Evolutionary conservation across 371 early-diverging fungal species (phyloP).

Genomic region (Syncephalastrum sp.): DNA sequence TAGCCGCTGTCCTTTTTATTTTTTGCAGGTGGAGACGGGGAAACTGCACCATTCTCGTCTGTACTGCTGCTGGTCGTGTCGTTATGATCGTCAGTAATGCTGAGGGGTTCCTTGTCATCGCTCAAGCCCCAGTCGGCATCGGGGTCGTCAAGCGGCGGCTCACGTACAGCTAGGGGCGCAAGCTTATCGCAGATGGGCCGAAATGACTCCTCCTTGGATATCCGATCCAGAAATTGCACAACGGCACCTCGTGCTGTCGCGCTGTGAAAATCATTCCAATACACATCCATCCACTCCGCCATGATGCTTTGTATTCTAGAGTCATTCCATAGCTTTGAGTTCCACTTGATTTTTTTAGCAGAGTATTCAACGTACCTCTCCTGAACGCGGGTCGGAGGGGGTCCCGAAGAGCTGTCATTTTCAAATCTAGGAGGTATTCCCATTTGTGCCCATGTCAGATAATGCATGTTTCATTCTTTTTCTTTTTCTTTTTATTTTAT

Average conservation of each 20-base stretch:
- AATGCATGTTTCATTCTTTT: background rate
- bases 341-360: constrained; percentile 9
- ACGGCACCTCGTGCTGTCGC: constrained; percentile 47
- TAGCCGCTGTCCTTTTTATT: constrained; percentile 50
- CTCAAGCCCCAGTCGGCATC: constrained; percentile 44
- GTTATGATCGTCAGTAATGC: background rate
- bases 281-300: constrained; percentile 46
- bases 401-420: constrained; percentile 24
- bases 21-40: constrained; percentile 1
- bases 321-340: constrained; percentile 9
- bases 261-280: constrained; percentile 56
- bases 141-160: constrained; percentile 43
- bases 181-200: constrained; percentile 44
- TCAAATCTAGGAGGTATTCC: constrained; percentile 27
- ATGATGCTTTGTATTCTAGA: constrained; percentile 47
- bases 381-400: constrained; percentile 37
- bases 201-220: constrained; percentile 31
- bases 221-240: constrained; percentile 41
- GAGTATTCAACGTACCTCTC: constrained; percentile 25
- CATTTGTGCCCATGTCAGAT: background rate
- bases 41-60: background rate
- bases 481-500: background rate
- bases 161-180: constrained; percentile 38
- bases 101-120: constrained; percentile 19
- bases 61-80: constrained; percentile 2